A percentile compares a stretch with the other conserved stretches of the same genome.
phyloP scores from a whole-genome alignment of 1,139 yeast genomes.

The Arxiozyma heterogenica region DNA sequence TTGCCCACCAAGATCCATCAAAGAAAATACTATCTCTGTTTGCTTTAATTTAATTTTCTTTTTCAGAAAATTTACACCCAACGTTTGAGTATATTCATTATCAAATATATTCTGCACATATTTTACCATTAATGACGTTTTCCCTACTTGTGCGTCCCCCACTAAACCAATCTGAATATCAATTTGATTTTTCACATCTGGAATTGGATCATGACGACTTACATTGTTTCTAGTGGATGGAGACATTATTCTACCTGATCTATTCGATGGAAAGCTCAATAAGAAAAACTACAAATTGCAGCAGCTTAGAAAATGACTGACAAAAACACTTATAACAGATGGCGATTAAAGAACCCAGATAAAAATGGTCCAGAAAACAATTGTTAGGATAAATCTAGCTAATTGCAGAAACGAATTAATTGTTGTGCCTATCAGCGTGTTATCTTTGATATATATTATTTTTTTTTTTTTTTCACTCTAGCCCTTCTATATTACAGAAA shows the following conservation, averaged over 20 bases:
- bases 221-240: neutral
- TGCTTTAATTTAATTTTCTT: conserved; percentile 77
- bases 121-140: conserved; percentile 93
- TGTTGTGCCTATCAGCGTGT: no score
- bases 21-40: conserved; percentile 83
- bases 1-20: conserved; percentile 97
- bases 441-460: no score
- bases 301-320: neutral
- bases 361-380: no score
- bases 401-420: no score
- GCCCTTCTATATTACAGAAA: no score
- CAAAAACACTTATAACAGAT: neutral
- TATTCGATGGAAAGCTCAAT: neutral
- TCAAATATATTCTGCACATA: conserved; percentile 92
- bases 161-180: conserved; percentile 86
- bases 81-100: conserved; percentile 84
- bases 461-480: no score
- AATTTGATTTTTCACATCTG: conserved; percentile 38
- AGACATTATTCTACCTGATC: neutral
- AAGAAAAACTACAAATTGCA: neutral
- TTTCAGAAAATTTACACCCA: conserved; percentile 95
- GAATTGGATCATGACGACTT: conserved; percentile 7
- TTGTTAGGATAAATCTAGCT: no score
- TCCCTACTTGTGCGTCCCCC: conserved; percentile 98
- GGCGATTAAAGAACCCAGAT: no score